These are phyloP conservation scores for Cyclotella atomus DNA, from an alignment of 108 stramenopile species.

Conservation along the genomic window DNA sequence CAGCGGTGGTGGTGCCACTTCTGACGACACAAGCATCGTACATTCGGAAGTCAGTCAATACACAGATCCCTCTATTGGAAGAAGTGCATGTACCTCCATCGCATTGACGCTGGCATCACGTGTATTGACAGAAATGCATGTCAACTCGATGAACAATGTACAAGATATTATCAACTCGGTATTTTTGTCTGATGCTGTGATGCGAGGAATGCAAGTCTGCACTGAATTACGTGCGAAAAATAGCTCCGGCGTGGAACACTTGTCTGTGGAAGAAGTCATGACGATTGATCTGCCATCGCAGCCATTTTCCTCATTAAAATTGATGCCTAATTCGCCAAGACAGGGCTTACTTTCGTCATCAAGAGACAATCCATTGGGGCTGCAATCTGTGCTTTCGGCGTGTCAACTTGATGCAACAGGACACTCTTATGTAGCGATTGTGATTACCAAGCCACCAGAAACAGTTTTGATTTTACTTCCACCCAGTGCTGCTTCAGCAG, in stretches of 20 bases:
- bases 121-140: conserved; percentile 17
- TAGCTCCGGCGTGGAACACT: conserved; percentile 56
- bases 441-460: conserved; percentile 86
- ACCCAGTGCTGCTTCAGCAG: conserved; percentile 6
- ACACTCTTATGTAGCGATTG: conserved; percentile 53
- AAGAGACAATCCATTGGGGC: conserved; percentile 56
- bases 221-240: background rate
- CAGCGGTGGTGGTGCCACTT: background rate
- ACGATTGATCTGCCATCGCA: background rate
- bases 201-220: conserved; percentile 58
- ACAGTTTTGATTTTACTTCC: conserved; percentile 72
- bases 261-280: conserved; percentile 80
- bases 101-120: conserved; percentile 66
- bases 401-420: conserved; percentile 28
- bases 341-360: conserved; percentile 68
- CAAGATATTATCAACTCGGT: conserved; percentile 23
- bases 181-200: conserved; percentile 54
- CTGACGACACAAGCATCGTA: conserved; percentile 23
- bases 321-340: conserved; percentile 52
- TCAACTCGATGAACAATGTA: conserved; percentile 7
- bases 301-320: conserved; percentile 31
- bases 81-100: conserved; percentile 83
- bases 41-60: conserved; percentile 65
- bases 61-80: conserved; percentile 53
- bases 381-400: conserved; percentile 48